Conservation (phyloP, 768 basidiomycete species). For the Rhizopogon vesiculosus region DNA sequence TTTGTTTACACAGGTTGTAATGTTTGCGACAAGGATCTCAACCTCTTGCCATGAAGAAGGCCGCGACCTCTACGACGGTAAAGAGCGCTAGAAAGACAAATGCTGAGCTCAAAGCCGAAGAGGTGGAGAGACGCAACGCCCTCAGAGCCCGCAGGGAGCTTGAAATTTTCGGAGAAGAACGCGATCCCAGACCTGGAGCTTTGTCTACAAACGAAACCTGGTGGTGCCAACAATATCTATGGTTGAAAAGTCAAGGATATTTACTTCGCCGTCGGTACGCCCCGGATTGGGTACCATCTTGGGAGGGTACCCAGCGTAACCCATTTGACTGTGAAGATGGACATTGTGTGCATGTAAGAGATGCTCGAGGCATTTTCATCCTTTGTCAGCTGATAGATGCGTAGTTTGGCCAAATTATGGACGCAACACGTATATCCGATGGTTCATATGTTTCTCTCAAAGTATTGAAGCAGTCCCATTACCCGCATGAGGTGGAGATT, state of each 20-base stretch:
- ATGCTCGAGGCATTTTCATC: too few relatives aligned
- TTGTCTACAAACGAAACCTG: conserved; percentile 2
- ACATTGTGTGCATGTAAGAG: not conserved
- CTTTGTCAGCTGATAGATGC: too few relatives aligned
- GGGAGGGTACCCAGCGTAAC: conserved; percentile 10
- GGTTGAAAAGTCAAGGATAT: conserved; percentile 27
- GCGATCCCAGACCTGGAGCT: not conserved
- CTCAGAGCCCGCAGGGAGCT: not conserved
- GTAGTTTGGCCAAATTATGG: conserved; percentile 6
- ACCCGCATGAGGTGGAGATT: conserved; percentile 21
- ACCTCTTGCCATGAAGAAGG: too few relatives aligned
- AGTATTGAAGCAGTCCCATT: not conserved
- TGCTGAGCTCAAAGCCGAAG: not conserved
- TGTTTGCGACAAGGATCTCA: too few relatives aligned
- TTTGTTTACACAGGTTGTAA: too few relatives aligned
- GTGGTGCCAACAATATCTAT: conserved; percentile 19
- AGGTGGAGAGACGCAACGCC: not conserved
- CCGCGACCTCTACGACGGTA: too few relatives aligned
- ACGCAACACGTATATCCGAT: conserved; percentile 27
- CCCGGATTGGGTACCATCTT: conserved; percentile 32
- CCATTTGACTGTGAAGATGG: conserved; percentile 3
- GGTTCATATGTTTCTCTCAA: conserved; percentile 23
- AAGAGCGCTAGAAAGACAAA: not conserved
- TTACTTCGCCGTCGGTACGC: conserved; percentile 25
- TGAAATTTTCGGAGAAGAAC: not conserved